Evolutionary conservation across 345 rosid species (phyloP).

Genomic region (Brassica juncea): DNA sequence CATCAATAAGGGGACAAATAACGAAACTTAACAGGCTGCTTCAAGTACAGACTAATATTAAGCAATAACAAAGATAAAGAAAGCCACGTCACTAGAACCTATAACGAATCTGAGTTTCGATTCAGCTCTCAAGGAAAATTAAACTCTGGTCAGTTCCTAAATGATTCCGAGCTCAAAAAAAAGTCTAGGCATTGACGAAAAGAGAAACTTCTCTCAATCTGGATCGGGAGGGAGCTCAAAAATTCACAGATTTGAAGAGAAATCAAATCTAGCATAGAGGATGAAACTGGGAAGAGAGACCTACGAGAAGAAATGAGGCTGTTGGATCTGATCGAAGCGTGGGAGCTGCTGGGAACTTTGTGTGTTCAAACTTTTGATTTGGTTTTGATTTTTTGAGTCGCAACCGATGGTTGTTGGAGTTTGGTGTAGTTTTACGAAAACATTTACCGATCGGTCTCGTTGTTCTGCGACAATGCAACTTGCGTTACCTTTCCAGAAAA

Average conservation of each 20-base stretch:
- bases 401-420: conserved; percentile 5
- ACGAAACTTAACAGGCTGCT: neutral
- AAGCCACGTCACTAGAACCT: neutral
- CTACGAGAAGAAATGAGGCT: neutral
- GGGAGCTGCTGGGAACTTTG: neutral
- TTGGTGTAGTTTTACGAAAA: conserved; percentile 31
- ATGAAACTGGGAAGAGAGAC: neutral
- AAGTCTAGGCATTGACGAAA: neutral
- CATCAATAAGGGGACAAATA: neutral
- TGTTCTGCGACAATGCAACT: conserved; percentile 22
- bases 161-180: neutral
- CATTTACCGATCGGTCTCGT: conserved; percentile 16
- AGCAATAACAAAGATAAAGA: too few relatives aligned
- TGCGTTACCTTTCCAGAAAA: conserved; percentile 18
- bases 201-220: too few relatives aligned
- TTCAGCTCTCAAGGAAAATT: neutral
- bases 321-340: conserved; percentile 28
- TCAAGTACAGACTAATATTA: too few relatives aligned
- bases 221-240: too few relatives aligned
- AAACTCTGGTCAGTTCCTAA: neutral
- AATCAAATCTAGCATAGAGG: too few relatives aligned
- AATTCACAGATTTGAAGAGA: too few relatives aligned
- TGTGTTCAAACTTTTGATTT: neutral
- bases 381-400: conserved; percentile 10
- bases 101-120: conserved; percentile 27